Conservation (phyloP, 768 basidiomycete genomes). For the Rhodotorula graminis region DNA sequence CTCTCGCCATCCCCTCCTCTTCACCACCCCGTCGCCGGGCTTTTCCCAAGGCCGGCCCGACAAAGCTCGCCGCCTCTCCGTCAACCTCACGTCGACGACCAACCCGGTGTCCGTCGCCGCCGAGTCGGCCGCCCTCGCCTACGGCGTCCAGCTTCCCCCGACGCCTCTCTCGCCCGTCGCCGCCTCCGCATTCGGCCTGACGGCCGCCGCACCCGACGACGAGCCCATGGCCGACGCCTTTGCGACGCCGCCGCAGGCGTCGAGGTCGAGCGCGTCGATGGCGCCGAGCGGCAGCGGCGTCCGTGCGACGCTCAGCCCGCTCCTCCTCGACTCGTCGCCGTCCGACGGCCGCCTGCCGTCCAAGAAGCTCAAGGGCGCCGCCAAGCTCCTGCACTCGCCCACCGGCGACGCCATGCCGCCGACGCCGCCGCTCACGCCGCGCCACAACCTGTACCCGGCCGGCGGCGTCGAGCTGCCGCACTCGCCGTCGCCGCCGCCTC, state of each 20-base stretch:
- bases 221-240: slow-evolving; percentile 29
- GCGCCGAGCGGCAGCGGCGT: too few species aligned
- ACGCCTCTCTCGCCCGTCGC: slow-evolving; percentile 1
- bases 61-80: slow-evolving; percentile 11
- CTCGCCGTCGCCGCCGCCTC: slow-evolving; percentile 6
- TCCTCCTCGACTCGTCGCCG: slow-evolving; percentile 6
- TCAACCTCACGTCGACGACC: not conserved
- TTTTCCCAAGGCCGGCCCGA: slow-evolving; percentile 24
- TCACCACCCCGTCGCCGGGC: slow-evolving; percentile 7
- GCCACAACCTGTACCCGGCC: not conserved
- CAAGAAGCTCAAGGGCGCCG: slow-evolving; percentile 14
- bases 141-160: not conserved
- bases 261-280: not conserved
- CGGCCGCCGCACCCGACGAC: not conserved
- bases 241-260: slow-evolving; percentile 22
- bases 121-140: not conserved
- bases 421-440: slow-evolving; percentile 39
- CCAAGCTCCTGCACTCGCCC: slow-evolving; percentile 8
- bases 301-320: not conserved
- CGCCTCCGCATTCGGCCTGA: not conserved
- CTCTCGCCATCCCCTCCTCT: slow-evolving; percentile 17
- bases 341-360: slow-evolving; percentile 6
- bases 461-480: not conserved
- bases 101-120: not conserved
- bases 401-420: slow-evolving; percentile 6